A percentile compares a stretch with the other conserved stretches of the same genome.
Conservation (phyloP, 257 asterid genomes). For the Rehmannia glutinosa region DNA sequence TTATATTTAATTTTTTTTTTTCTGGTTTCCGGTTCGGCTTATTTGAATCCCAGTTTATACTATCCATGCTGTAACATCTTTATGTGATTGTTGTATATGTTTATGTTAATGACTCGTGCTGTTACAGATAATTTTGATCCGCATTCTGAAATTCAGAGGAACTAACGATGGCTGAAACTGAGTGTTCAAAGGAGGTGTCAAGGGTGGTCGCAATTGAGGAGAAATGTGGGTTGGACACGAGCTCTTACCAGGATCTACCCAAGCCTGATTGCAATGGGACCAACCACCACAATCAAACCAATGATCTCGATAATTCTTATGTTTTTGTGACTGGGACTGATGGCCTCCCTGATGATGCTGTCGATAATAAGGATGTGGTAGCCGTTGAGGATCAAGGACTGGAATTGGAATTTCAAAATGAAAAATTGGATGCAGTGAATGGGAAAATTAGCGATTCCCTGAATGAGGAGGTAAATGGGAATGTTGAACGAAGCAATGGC, state of each 20-base stretch:
- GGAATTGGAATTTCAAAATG: slow-evolving; percentile 10
- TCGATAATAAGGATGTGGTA: slow-evolving; percentile 14
- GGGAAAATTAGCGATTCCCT: not conserved
- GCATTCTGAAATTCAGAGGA: slow-evolving; percentile 11
- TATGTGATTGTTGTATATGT: not conserved
- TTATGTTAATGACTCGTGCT: slow-evolving; percentile 14
- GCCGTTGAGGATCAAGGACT: slow-evolving; percentile 1
- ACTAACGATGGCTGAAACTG: slow-evolving; percentile 36
- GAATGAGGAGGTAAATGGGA: slow-evolving; percentile 12
- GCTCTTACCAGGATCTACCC: slow-evolving; percentile 35
- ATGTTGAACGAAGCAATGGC: slow-evolving; percentile 5
- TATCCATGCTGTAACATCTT: slow-evolving; percentile 8
- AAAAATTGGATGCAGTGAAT: not conserved
- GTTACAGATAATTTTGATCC: slow-evolving; percentile 20
- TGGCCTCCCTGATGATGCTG: slow-evolving; percentile 24
- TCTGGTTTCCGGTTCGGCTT: not conserved
- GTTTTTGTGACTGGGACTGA: slow-evolving; percentile 37
- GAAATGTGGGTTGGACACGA: slow-evolving; percentile 30
- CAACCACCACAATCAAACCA: slow-evolving; percentile 19
- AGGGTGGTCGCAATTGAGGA: slow-evolving; percentile 26
- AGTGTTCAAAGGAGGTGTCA: slow-evolving; percentile 28
- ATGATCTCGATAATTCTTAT: slow-evolving; percentile 47
- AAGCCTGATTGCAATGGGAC: slow-evolving; percentile 30
- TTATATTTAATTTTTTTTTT: not conserved
- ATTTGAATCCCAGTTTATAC: slow-evolving; percentile 2